Evolutionary conservation across 2,329 filamentous ascomycete genomes (phyloP).

Genomic region (Ceratocystis lukuohia): DNA sequence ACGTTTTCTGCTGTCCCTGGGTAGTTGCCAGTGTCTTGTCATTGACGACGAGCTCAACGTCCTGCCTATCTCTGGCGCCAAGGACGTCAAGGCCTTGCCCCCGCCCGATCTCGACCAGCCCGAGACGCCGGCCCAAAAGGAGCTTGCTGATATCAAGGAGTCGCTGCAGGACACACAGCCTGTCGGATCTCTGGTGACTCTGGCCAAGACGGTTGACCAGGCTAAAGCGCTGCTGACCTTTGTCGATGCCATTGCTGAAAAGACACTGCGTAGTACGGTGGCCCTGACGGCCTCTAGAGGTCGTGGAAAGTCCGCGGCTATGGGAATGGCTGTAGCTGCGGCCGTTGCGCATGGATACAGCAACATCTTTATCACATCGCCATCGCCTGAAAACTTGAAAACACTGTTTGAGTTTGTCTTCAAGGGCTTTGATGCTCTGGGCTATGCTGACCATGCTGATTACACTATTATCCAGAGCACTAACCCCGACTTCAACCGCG

Average conservation of each 20-base stretch:
- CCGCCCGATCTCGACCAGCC: slow-evolving; percentile 60
- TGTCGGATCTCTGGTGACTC: slow-evolving; percentile 66
- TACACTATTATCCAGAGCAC: slow-evolving; percentile 98
- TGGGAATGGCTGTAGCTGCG: slow-evolving; percentile 86
- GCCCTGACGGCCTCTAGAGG: slow-evolving; percentile 87
- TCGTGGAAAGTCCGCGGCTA: slow-evolving; percentile 88
- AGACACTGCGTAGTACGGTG: slow-evolving; percentile 86
- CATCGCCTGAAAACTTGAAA: slow-evolving; percentile 95
- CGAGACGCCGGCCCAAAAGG: slow-evolving; percentile 56
- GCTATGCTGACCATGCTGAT: slow-evolving; percentile 87
- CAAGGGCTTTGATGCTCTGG: slow-evolving; percentile 90
- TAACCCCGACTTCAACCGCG: slow-evolving; percentile 98
- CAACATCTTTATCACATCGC: slow-evolving; percentile 98
- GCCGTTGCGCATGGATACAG: slow-evolving; percentile 94
- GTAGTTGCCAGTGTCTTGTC: slow-evolving; percentile 90
- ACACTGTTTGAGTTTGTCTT: slow-evolving; percentile 97
- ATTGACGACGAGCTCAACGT: slow-evolving; percentile 98
- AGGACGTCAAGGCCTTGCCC: slow-evolving; percentile 71
- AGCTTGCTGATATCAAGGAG: slow-evolving; percentile 79
- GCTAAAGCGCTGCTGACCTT: slow-evolving; percentile 95
- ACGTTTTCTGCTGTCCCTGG: slow-evolving; percentile 85
- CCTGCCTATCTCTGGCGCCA: slow-evolving; percentile 88
- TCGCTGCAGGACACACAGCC: slow-evolving; percentile 73
- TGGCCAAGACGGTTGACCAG: slow-evolving; percentile 87
- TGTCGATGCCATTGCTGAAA: slow-evolving; percentile 89